Evolutionary conservation across 805 yeast genomes (phyloP).

Genomic region (Yarrowia sp.): DNA sequence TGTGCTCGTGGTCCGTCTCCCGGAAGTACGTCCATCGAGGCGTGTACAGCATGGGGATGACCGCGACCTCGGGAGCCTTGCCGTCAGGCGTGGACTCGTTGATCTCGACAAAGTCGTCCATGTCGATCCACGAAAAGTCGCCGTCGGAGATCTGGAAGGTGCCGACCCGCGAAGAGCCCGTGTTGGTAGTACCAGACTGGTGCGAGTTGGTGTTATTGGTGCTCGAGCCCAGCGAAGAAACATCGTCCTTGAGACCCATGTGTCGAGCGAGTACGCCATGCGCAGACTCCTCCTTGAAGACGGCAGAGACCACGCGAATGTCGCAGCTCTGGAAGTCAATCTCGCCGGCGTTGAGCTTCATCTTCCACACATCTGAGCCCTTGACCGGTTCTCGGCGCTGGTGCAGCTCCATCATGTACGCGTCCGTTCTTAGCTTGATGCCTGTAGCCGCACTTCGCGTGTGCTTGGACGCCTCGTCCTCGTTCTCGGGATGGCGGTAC

Average conservation of each 20-base stretch:
- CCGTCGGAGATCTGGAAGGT: slow-evolving; percentile 38
- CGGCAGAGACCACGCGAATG: slow-evolving; percentile 61
- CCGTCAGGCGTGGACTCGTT: slow-evolving; percentile 41
- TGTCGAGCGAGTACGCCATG: slow-evolving; percentile 43
- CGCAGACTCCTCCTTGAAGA: slow-evolving; percentile 56
- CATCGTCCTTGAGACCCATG: slow-evolving; percentile 27
- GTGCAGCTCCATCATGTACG: slow-evolving; percentile 63
- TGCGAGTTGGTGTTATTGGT: slow-evolving; percentile 30
- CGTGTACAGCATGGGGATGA: slow-evolving; percentile 62
- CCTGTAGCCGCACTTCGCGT: slow-evolving; percentile 56
- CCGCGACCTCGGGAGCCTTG: slow-evolving; percentile 43
- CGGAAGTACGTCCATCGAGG: slow-evolving; percentile 69
- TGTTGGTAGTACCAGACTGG: slow-evolving; percentile 26
- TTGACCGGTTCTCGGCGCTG: slow-evolving; percentile 48
- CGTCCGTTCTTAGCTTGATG: slow-evolving; percentile 57
- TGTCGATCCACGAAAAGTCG: slow-evolving; percentile 62
- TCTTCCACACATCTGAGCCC: slow-evolving; percentile 44
- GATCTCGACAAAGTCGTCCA: slow-evolving; percentile 71
- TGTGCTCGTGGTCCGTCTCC: slow-evolving; percentile 50
- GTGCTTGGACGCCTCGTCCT: slow-evolving; percentile 42
- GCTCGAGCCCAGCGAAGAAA: slow-evolving; percentile 30
- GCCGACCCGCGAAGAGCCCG: slow-evolving; percentile 29
- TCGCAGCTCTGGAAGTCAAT: slow-evolving; percentile 69
- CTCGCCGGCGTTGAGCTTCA: slow-evolving; percentile 66
- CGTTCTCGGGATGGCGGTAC: slow-evolving; percentile 51